Percentiles rank a stretch among this genome's conserved stretches.
Conservation (phyloP, 306 rosid species). For the Astragalus membranaceus region DNA sequence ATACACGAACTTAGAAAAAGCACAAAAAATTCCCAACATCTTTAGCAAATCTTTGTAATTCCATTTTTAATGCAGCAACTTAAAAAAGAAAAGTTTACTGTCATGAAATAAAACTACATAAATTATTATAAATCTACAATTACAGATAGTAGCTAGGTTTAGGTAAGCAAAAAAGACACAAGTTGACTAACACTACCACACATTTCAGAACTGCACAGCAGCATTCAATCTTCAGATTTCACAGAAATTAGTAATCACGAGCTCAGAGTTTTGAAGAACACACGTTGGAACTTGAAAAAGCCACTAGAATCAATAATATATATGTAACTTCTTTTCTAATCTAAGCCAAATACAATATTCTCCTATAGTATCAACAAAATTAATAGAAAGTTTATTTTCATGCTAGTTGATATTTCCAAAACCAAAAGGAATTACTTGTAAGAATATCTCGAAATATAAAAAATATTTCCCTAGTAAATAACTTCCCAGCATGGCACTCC, state of each 20-base stretch:
- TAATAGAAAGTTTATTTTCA: too few relatives aligned
- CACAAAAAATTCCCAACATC: too few relatives aligned
- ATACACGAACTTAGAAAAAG: too few relatives aligned
- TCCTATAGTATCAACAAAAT: not conserved
- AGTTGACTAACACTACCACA: not conserved
- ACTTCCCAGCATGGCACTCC: too few relatives aligned
- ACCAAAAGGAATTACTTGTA: conserved; percentile 18
- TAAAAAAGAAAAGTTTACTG: not conserved
- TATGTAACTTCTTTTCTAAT: not conserved
- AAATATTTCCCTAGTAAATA: too few relatives aligned
- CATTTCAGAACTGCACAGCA: not conserved
- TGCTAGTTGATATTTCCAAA: conserved; percentile 13
- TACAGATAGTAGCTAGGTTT: not conserved
- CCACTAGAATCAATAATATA: not conserved
- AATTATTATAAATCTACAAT: not conserved
- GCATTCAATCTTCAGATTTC: not conserved
- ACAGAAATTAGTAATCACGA: not conserved
- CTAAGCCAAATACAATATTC: too few relatives aligned
- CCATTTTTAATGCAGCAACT: not conserved
- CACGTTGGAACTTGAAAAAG: not conserved
- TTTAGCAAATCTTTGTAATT: not conserved
- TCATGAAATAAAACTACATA: not conserved
- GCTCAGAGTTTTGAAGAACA: not conserved
- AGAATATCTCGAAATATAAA: too few relatives aligned
- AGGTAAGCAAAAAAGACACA: not conserved